Conservation (phyloP, 805 yeast species). For the Cyberlindnera amylophila region DNA sequence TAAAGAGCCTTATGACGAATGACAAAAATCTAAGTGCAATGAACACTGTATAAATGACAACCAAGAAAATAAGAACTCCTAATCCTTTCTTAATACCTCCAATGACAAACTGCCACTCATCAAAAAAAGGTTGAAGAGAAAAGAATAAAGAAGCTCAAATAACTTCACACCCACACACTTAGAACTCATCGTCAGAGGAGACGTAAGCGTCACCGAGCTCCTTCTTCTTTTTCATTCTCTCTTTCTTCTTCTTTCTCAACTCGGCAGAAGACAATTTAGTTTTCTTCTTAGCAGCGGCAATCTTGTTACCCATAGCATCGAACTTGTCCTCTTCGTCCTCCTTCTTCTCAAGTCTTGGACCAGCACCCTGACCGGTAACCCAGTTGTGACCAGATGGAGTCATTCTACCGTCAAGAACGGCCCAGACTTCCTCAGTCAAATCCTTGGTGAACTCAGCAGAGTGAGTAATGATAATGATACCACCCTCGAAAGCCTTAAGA, state of each 20-base stretch:
- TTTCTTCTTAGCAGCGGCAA: constrained; percentile 94
- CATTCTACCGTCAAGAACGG: constrained; percentile 96
- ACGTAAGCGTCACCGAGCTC: constrained; percentile 99
- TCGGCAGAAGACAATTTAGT: constrained; percentile 97
- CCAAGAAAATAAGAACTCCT: neutral
- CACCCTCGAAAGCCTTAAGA: constrained; percentile 98
- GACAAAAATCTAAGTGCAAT: neutral
- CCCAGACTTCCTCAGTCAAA: constrained; percentile 99
- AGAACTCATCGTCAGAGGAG: constrained; percentile 83
- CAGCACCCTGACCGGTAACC: constrained; percentile 99
- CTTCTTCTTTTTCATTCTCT: constrained; percentile 99
- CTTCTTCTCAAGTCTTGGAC: constrained; percentile 98
- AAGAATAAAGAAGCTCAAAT: constrained; percentile 15
- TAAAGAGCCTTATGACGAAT: neutral
- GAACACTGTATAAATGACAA: neutral
- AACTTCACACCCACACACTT: constrained; percentile 30
- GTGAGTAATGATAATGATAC: constrained; percentile 99
- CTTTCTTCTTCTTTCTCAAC: constrained; percentile 99
- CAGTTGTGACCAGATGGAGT: constrained; percentile 99
- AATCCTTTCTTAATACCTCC: too few relatives aligned
- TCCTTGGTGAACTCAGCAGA: constrained; percentile 99
- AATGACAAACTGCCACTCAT: constrained; percentile 9
- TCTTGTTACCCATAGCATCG: constrained; percentile 99
- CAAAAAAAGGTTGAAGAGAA: neutral
- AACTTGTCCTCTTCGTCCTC: constrained; percentile 95